Evolutionary conservation across 345 rosid genomes (phyloP), one percentile per base, ranked within the genome.

Genomic region (Rubroshorea leprosula): DNA sequence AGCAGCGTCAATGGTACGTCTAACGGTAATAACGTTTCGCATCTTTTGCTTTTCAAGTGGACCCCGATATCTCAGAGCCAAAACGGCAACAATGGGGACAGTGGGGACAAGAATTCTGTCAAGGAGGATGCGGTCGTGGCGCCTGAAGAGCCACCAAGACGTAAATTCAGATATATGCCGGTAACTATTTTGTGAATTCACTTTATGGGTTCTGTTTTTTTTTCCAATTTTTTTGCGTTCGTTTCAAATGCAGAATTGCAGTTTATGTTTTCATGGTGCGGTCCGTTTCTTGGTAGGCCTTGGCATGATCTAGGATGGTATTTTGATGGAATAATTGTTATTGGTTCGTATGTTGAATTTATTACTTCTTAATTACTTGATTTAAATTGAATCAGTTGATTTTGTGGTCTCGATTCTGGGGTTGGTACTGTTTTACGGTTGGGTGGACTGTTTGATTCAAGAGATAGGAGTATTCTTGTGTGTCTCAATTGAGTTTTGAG

Each of bases 151-250:
- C 97, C 78, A 41, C 99, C 92, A 0, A 72, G 81, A 55, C 83
- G 92, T 5, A 87, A 86, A 77, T 93, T 78, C 83, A 93, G 81
- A 73, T 90, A 89, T 75, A 75, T 90, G 50, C 99, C 97, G 83
- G 99, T 90, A 78, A 35, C 12, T 35, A 6, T 1, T 3, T 6
- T 35, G 7, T 16, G 17, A 55, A 61, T 25, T 5, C 23, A 23
- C 23, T 16, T 5, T 31, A 5, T 23, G 11, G 5, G 41, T 3
- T 35, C 1, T 35, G 41, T 6, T 35, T 29, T 29, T 29, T 35
- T 35, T 35, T 8, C 41, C 12, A 13, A 2, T 27, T 27, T 27
- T 8, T 35, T 6, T 35, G 1, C 7, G 9, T 35, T 27, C 12
- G 41, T 35, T 6, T 35, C 11, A 6, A 8, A 2, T 35, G 3